A percentile compares a stretch with the other conserved stretches of the same genome.
Conservation (phyloP, 164 flowering plant genomes). For the Tetrastigma voinierianum region DNA sequence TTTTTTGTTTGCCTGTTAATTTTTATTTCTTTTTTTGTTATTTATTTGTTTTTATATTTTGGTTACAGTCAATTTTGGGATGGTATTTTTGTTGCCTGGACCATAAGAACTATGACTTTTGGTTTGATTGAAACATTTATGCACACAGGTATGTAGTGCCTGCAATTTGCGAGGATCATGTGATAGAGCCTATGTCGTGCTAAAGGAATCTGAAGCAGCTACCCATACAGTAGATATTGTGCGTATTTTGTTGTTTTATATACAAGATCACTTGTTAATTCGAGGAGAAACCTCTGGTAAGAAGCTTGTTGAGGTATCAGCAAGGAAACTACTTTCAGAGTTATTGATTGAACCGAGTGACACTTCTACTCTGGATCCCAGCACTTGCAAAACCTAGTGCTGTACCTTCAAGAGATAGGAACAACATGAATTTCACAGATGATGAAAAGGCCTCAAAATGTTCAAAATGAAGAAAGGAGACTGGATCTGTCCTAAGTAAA, state of each 20-base stretch:
- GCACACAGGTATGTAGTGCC: slow-evolving; percentile 75
- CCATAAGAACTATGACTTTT: background rate
- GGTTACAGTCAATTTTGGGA: no score
- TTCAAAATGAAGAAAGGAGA: slow-evolving; percentile 79
- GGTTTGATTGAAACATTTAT: background rate
- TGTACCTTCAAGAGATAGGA: slow-evolving; percentile 25
- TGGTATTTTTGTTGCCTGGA: background rate
- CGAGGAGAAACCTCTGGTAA: slow-evolving; percentile 49
- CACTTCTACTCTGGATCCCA: slow-evolving; percentile 46
- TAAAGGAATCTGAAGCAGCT: no score
- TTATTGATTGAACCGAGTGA: slow-evolving; percentile 70
- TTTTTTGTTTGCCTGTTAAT: no score
- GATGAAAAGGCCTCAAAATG: slow-evolving; percentile 24
- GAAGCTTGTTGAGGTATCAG: slow-evolving; percentile 55
- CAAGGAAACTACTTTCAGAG: slow-evolving; percentile 64
- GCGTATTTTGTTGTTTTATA: slow-evolving; percentile 69
- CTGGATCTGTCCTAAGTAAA: slow-evolving; percentile 83
- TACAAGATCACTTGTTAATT: slow-evolving; percentile 58
- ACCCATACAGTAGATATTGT: no score
- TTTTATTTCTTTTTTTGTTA: no score
- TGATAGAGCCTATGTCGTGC: no score
- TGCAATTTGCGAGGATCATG: no score
- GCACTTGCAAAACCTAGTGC: slow-evolving; percentile 43
- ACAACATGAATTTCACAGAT: slow-evolving; percentile 5
- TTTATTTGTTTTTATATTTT: no score